A percentile compares a stretch with the other conserved stretches of the same genome.
phyloP scores from a whole-genome alignment of 768 basidiomycete species.

The Solioccasus polychromus region DNA sequence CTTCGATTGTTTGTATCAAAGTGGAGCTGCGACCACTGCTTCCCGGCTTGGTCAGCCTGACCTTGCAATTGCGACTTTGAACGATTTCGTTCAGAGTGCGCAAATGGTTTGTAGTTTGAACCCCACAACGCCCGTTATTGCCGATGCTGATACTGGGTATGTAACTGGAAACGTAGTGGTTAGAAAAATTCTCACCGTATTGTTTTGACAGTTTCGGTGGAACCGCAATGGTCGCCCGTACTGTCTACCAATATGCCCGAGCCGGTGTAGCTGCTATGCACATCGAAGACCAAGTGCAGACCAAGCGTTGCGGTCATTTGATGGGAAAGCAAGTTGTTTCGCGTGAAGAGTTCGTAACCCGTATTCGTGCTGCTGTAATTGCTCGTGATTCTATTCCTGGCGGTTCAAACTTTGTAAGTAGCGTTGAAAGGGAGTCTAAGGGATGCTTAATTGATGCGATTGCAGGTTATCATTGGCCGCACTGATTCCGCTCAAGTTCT shows the following conservation, averaged over 20 bases:
- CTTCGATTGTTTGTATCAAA: slow-evolving; percentile 76
- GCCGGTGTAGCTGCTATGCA: slow-evolving; percentile 74
- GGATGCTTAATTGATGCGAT: too few species aligned
- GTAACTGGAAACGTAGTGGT: slow-evolving; percentile 3
- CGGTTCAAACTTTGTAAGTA: slow-evolving; percentile 67
- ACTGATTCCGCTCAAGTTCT: slow-evolving; percentile 78
- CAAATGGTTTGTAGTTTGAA: slow-evolving; percentile 68
- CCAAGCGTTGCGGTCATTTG: slow-evolving; percentile 75
- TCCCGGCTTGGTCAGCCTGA: slow-evolving; percentile 78
- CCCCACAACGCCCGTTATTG: slow-evolving; percentile 68
- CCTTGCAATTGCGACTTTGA: slow-evolving; percentile 72
- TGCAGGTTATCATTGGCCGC: slow-evolving; percentile 66
- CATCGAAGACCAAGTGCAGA: slow-evolving; percentile 82
- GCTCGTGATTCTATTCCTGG: slow-evolving; percentile 76
- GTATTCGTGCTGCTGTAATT: slow-evolving; percentile 74
- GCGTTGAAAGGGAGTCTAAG: too few species aligned
- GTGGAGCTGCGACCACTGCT: slow-evolving; percentile 78
- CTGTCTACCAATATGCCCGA: slow-evolving; percentile 65
- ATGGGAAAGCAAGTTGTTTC: slow-evolving; percentile 82
- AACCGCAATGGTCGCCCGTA: slow-evolving; percentile 71
- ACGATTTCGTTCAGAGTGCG: slow-evolving; percentile 70
- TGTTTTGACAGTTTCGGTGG: slow-evolving; percentile 54
- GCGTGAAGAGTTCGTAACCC: slow-evolving; percentile 69
- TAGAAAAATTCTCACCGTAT: slow-evolving; percentile 13
- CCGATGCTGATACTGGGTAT: slow-evolving; percentile 78